phyloP scores from a whole-genome alignment of 2,329 filamentous ascomycete species.

The Beauveria scarabaeidicola region DNA sequence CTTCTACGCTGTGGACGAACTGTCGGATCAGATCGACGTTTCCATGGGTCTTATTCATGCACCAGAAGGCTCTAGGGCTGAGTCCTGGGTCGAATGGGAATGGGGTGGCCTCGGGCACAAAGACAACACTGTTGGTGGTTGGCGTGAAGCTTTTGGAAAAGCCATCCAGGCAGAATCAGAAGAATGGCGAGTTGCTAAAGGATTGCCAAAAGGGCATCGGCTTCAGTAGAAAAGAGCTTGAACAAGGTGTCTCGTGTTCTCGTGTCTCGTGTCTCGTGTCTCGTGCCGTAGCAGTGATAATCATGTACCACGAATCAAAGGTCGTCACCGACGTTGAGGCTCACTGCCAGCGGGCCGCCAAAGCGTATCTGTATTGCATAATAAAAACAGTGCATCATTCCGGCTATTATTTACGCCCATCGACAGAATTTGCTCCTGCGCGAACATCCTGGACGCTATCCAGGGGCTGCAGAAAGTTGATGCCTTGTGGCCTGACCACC shows the following conservation, averaged over 20 bases:
- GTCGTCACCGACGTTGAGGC: neutral
- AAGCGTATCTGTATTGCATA: neutral
- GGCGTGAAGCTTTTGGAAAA: constrained; percentile 29
- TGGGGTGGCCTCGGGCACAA: constrained; percentile 25
- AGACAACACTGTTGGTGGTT: constrained; percentile 30
- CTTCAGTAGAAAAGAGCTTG: neutral
- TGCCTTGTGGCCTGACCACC: constrained; percentile 30
- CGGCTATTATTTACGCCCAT: neutral
- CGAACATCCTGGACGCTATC: neutral
- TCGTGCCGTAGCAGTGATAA: neutral
- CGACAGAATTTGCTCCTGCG: neutral
- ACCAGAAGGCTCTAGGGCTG: constrained; percentile 36
- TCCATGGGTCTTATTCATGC: constrained; percentile 36
- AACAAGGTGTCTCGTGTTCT: neutral
- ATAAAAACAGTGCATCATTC: neutral
- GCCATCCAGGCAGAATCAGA: constrained; percentile 26
- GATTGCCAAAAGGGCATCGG: constrained; percentile 12
- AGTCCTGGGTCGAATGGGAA: constrained; percentile 34
- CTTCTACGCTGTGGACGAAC: constrained; percentile 34
- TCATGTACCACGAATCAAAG: neutral
- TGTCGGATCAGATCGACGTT: constrained; percentile 33
- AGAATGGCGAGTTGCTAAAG: constrained; percentile 22
- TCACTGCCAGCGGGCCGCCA: neutral
- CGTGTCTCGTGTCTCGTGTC: too few species aligned
- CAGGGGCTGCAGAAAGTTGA: constrained; percentile 17